Base-by-base conservation (phyloP, 1,139 yeast genomes). In the Entelexis sorbosivorans region DNA sequence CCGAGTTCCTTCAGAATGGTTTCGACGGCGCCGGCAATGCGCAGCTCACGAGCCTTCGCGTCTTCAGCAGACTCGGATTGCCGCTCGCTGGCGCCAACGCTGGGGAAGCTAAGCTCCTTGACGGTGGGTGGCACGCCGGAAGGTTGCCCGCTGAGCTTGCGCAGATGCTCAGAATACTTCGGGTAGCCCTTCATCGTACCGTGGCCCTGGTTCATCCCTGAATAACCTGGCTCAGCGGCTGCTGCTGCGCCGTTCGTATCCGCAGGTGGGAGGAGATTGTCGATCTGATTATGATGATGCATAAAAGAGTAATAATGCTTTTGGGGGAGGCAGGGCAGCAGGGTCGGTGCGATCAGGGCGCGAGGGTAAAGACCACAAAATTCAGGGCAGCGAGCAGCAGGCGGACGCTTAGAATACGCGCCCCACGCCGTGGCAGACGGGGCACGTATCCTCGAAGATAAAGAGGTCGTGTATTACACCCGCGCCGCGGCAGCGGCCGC, bases 1-100 rank as follows among this genome's bases (percentile, higher is more conserved):
- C 99, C 99, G 44, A 93, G 71, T 64, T 91, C 97, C 6, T 74
- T 69, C 59, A 91, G 72, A 54, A 91, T 83, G 4, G 89, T 81
- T 61, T 78, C 78, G 5, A 91, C 95, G 0, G 97, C 96, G 31
- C 66, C 79, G 5, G 96, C 89, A 54, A 91, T 89, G 55, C 95
- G 76, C 46, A 67, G 60, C 60, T 85, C 87, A 52, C 96, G 75
- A 3, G 67, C 70, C 46, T 67, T 64, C 14, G 81, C 78, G 59
- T 82, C 86, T 45, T 75, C 81, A 5, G 74, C 71, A 3, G 80
- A 78, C 55, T 81, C 78, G 51, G 81, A 87, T 19, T 85, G 74
- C 50, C 97, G 73, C 28, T 67, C 67, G 53, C 95, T 72, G 7
- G 97, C 91, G 6, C 97, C 97, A n/a, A 73, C 63, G 22, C 91